Evolutionary conservation across 202 grass and related monocot species (phyloP), one percentile per base, ranked within the genome.

Genomic region (Setaria italica): DNA sequence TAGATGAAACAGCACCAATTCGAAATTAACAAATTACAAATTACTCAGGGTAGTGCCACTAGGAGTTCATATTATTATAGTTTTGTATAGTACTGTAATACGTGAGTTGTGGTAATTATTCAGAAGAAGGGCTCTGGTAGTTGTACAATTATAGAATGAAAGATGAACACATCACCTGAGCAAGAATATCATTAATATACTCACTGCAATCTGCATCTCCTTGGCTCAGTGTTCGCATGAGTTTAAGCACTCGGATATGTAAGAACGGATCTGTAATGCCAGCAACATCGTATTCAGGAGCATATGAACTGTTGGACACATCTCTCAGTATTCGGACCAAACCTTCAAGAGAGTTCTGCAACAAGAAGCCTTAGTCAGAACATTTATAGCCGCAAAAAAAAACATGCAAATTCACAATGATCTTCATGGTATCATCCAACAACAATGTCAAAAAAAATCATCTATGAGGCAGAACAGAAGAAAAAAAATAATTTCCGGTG

Each of bases 211-310:
- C 97, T 8, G 92, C 87, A 87, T 99, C 92, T 82, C 90, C 94
- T 70, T 97, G 92, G 62, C 85, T 83, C 85, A 99, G 86, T 50
- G 78, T 81, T 15, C 91, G 85, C 90, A 94, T 89, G 56, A 99
- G 87, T 78, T 91, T 99, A 81, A 99, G 97, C 47, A 93, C 92
- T 59, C 92, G 92, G 62, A 99, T 94, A 77, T 99, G 97, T 78
- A 99, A 89, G 89, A 99, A 99, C 14, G 97, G 97, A 85, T 99
- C 97, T 32, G 91, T 99, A 79, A 99, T 99, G 71, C 97, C 97
- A 79, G 92, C 87, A 75, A 99, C 91, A 48, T 99, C 94, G 72
- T 99, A 99, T 59, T 99, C 97, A 71, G 97, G 97, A 85, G 97
- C 94, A 87, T 99, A 99, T n/a, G 94, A 90, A 86, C 97, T 99